These are phyloP conservation scores for Cercospora sp. DNA, from an alignment of 2,329 filamentous ascomycete species.

Conservation along the genomic window DNA sequence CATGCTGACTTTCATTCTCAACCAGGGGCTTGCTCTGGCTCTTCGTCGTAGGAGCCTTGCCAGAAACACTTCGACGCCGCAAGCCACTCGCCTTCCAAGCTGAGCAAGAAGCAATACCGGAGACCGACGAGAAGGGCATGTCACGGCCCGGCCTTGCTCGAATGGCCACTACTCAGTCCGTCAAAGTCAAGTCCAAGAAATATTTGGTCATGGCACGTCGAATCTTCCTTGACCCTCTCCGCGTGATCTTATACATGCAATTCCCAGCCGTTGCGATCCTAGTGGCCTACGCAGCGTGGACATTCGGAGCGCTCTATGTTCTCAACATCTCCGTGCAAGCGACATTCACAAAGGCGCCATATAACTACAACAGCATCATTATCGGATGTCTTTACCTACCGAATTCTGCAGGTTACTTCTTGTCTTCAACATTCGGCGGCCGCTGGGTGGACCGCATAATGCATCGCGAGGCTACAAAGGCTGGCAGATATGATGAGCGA, in stretches of 20 bases:
- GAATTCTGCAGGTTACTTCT: constrained; percentile 69
- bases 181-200: constrained; percentile 58
- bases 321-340: constrained; percentile 76
- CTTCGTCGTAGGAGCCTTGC: constrained; percentile 61
- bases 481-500: constrained; percentile 65
- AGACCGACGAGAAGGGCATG: constrained; percentile 30
- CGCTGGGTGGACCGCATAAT: constrained; percentile 80
- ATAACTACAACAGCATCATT: constrained; percentile 66
- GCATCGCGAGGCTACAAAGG: constrained; percentile 69
- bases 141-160: constrained; percentile 41
- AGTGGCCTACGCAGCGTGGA: constrained; percentile 71
- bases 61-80: constrained; percentile 58
- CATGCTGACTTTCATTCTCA: background rate
- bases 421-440: constrained; percentile 68
- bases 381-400: constrained; percentile 78
- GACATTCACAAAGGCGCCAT: constrained; percentile 66
- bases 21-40: constrained; percentile 54
- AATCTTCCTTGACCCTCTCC: constrained; percentile 70
- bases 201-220: constrained; percentile 58
- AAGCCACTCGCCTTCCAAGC: constrained; percentile 38
- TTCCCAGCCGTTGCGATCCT: constrained; percentile 73
- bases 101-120: constrained; percentile 29
- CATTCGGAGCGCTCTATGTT: constrained; percentile 73
- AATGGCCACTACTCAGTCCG: constrained; percentile 61
- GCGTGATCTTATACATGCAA: constrained; percentile 68